Percentiles rank a stretch among this genome's conserved stretches.
These are phyloP conservation scores for Castanea sativa DNA, from an alignment of 306 rosid genomes.

Conservation along the genomic window DNA sequence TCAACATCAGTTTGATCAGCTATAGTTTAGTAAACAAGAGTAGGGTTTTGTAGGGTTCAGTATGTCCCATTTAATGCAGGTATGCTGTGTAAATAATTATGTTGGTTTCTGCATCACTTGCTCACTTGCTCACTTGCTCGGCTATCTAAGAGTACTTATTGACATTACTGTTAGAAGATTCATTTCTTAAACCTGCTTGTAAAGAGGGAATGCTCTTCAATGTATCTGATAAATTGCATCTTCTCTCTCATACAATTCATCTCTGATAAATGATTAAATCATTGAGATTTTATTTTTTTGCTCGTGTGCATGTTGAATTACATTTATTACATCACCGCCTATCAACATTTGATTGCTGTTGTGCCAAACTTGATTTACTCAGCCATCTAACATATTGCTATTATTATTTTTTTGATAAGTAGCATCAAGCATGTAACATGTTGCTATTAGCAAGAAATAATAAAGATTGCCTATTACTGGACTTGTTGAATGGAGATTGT, in stretches of 20 bases:
- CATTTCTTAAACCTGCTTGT: conserved; percentile 14
- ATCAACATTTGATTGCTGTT: neutral
- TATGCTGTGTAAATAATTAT: conserved; percentile 42
- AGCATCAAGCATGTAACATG: neutral
- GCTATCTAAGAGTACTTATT: conserved; percentile 6
- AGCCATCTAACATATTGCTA: neutral
- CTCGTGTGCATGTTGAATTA: neutral
- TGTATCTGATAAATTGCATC: conserved; percentile 1
- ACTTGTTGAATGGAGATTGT: neutral
- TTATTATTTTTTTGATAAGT: too few species aligned
- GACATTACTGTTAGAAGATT: conserved; percentile 5
- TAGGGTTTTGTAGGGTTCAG: conserved; percentile 27
- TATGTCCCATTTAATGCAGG: conserved; percentile 18
- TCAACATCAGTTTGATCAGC: conserved; percentile 25
- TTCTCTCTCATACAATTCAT: neutral
- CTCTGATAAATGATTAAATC: neutral
- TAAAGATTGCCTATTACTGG: neutral
- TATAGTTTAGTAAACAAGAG: conserved; percentile 19
- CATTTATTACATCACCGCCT: neutral
- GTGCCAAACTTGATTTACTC: neutral
- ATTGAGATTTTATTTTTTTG: neutral
- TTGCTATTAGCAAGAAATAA: neutral
- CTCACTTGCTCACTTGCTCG: conserved; percentile 7
- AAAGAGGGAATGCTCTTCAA: conserved; percentile 3
- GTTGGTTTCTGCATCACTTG: conserved; percentile 24